phyloP scores from a whole-genome alignment of 2,329 filamentous ascomycete species.

The Colletotrichum theobromicola region DNA sequence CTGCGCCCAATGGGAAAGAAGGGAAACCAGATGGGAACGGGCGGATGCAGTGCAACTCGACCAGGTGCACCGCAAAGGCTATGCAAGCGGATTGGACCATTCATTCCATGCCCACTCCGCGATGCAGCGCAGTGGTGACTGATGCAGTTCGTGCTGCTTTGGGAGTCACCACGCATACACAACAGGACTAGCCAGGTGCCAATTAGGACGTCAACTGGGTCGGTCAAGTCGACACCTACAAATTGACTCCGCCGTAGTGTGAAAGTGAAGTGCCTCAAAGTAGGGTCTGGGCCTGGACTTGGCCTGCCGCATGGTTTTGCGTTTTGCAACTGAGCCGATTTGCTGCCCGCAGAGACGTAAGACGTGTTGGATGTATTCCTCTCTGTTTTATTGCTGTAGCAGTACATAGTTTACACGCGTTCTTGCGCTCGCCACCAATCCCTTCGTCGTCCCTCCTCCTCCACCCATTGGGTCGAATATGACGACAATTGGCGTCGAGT shows the following conservation, averaged over 20 bases:
- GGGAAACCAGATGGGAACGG: not conserved
- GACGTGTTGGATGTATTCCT: not conserved
- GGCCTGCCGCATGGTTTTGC: not conserved
- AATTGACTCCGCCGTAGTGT: not conserved
- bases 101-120: not conserved
- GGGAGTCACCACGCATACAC: not conserved
- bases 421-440: not conserved
- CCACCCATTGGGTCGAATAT: not conserved
- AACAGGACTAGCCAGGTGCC: not conserved
- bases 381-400: not conserved
- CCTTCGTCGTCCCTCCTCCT: not conserved
- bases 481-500: slow-evolving; percentile 10
- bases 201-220: not conserved
- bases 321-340: not conserved
- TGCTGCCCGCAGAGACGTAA: not conserved
- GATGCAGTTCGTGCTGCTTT: slow-evolving; percentile 2
- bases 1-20: not conserved
- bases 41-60: not conserved
- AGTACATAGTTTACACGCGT: not conserved
- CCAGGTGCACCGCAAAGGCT: not conserved
- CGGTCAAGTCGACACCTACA: not conserved
- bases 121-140: slow-evolving; percentile 5
- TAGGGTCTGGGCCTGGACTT: not conserved
- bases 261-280: not conserved
- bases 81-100: not conserved